Base-by-base conservation (phyloP, 108 stramenopile species). In the Nitzschia inconspicua region DNA sequence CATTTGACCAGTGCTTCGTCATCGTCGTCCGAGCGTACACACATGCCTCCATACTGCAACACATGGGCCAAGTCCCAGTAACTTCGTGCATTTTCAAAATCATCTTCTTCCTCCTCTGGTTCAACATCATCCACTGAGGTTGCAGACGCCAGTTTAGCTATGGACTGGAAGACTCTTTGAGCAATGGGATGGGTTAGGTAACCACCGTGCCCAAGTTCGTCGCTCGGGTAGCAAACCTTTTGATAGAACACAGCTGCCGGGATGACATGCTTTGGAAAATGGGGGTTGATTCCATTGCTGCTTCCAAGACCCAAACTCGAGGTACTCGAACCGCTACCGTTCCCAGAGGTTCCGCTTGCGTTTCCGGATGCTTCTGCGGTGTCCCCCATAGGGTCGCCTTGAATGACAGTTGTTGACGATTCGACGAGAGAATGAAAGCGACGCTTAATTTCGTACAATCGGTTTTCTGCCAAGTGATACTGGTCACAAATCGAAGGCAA, bases 181-280 rank as follows among this genome's bases (percentile, higher is more conserved):
- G 87, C 85, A 54, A 93, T 70, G 22, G 68, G 54, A 32, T 54
- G 35, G 13, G 87, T 79, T 16, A 93, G 55, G 61, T 85, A 89
- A 43, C 91, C 91, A 30, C 88, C 88, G 46, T 93, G 91, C 24
- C 88, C 87, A 31, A 85, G 36, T 60, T 89, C 88, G 30, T 69
- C 64, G 53, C 76, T 83, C 1, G 68, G 60, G 4, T 18, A 25
- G 11, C 72, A 83, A 11, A 89, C 76, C 2, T 79, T 75, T 25
- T 47, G 60, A 7, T 69, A 58, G 70, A 93, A 93, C 20, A 77
- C 72, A 23, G 47, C 40, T 24, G 76, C 58, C 24, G 78, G 57
- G 51, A 93, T 85, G 32, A 75, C 75, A 46, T 85, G 82, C 46
- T 84, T 78, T 10, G 86, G 86, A 31, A 69, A 48, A 31, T 46